phyloP scores from a whole-genome alignment of 2,329 filamentous ascomycete genomes.

The Sclerotinia nivalis region DNA sequence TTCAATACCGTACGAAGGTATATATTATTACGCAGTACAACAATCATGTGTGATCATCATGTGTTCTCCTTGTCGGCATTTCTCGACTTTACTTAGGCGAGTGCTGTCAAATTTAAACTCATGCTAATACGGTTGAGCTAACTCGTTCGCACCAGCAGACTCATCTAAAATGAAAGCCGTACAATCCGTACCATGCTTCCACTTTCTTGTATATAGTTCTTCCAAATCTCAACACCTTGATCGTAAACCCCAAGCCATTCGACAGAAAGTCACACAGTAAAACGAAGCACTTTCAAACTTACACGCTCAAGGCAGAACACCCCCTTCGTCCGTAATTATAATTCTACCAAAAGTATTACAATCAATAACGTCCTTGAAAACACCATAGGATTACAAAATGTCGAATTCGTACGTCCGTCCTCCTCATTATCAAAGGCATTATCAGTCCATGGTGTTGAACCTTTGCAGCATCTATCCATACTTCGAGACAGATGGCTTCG shows the following conservation, averaged over 20 bases:
- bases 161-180: not conserved
- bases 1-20: not conserved
- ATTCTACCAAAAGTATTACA: not conserved
- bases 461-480: not conserved
- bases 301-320: not conserved
- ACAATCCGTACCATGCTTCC: not conserved
- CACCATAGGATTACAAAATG: not conserved
- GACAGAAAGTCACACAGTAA: not conserved
- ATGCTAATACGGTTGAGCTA: not conserved
- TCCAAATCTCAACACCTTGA: no score
- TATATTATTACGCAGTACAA: not conserved
- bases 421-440: slow-evolving; percentile 15
- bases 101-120: no score
- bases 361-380: not conserved
- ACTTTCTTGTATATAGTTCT: not conserved
- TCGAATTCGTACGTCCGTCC: not conserved
- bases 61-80: not conserved
- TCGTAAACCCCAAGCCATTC: not conserved
- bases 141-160: not conserved
- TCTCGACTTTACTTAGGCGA: not conserved
- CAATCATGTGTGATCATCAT: not conserved
- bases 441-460: slow-evolving; percentile 7
- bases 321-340: not conserved
- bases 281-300: not conserved
- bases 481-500: slow-evolving; percentile 12